A percentile compares a stretch with the other conserved stretches of the same genome.
phyloP scores from a whole-genome alignment of 176 grass and related monocot species.

The Calamus simplicifolius region DNA sequence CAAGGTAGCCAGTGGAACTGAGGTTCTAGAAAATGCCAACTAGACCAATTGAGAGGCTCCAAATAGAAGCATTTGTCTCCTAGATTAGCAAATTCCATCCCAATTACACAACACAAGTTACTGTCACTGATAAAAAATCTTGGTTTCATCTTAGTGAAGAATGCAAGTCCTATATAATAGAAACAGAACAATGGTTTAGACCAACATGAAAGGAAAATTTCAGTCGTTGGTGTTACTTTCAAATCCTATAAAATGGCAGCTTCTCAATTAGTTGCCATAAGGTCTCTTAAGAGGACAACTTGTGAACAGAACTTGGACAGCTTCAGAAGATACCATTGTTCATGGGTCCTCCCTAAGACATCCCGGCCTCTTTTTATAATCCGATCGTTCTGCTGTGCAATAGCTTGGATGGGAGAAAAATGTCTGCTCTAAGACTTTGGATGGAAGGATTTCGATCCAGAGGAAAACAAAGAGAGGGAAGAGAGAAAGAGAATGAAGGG shows the following conservation, averaged over 20 bases:
- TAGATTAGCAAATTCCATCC: constrained; percentile 42
- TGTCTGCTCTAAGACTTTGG: too few relatives aligned
- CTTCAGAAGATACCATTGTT: constrained; percentile 21
- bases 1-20: constrained; percentile 5
- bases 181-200: constrained; percentile 57
- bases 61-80: constrained; percentile 60
- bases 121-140: constrained; percentile 48
- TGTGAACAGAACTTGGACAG: constrained; percentile 20
- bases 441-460: too few relatives aligned
- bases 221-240: constrained; percentile 23
- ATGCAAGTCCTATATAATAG: constrained; percentile 82
- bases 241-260: constrained; percentile 23
- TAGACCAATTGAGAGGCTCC: constrained; percentile 75
- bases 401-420: too few relatives aligned
- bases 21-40: constrained; percentile 61
- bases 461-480: too few relatives aligned
- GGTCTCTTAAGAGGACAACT: constrained; percentile 27
- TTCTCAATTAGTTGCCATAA: constrained; percentile 17
- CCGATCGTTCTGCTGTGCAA: too few relatives aligned
- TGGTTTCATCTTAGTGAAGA: constrained; percentile 41
- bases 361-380: too few relatives aligned
- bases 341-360: constrained; percentile 5
- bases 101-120: constrained; percentile 45
- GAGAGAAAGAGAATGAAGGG: too few relatives aligned
- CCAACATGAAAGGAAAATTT: constrained; percentile 11